A percentile compares a stretch with the other conserved stretches of the same genome.
These are phyloP conservation scores for Ramaria sp. DNA, from an alignment of 768 basidiomycete species.

Conservation along the genomic window DNA sequence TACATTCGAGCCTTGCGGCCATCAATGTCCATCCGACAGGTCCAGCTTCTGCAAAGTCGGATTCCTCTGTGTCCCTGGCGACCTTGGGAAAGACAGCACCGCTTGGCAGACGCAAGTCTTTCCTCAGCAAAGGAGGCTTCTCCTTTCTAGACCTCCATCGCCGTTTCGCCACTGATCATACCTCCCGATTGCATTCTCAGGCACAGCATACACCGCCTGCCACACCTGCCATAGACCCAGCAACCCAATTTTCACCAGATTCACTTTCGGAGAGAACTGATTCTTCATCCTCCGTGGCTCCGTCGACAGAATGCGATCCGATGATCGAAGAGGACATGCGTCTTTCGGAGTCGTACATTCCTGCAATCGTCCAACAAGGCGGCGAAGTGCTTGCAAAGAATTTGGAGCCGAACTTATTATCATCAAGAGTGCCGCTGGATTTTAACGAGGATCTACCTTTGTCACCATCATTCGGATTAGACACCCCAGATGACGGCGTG, in stretches of 20 bases:
- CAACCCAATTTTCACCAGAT: background rate
- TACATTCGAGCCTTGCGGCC: too few relatives aligned
- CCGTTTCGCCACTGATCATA: background rate
- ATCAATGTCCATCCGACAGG: background rate
- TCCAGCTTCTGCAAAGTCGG: background rate
- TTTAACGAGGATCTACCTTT: background rate
- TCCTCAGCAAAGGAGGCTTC: background rate
- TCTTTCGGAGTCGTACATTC: background rate
- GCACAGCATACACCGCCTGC: background rate
- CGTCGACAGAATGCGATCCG: too few relatives aligned
- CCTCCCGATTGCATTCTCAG: background rate
- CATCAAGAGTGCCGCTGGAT: background rate
- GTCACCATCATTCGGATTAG: background rate
- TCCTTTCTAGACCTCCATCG: background rate
- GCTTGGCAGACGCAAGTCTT: background rate
- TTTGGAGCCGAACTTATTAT: background rate
- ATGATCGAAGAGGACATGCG: too few relatives aligned
- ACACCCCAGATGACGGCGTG: background rate
- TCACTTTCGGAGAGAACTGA: background rate
- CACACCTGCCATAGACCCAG: background rate
- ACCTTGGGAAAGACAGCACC: background rate
- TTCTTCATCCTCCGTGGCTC: too few relatives aligned
- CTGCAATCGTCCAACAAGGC: background rate
- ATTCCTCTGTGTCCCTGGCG: background rate
- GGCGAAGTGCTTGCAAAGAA: background rate